Conservation (phyloP, 208 protist genomes). For the Wallacemonas collosoma region DNA sequence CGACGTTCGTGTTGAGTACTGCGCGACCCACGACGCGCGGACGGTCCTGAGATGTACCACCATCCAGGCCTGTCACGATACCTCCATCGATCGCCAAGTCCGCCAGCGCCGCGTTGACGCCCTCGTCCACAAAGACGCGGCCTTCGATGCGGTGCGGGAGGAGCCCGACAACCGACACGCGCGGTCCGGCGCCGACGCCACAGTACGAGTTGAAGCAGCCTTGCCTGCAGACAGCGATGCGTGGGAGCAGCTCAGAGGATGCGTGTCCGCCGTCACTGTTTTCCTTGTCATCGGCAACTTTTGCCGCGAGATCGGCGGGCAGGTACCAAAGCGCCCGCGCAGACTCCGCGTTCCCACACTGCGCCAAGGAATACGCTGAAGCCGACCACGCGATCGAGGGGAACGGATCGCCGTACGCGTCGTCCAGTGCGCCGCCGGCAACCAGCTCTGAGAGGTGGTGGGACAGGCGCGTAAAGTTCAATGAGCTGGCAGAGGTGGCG, state of each 20-base stretch:
- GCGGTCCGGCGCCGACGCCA: not conserved
- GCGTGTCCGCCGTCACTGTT: too few species aligned
- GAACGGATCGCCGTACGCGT: constrained; percentile 8
- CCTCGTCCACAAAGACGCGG: constrained; percentile 8
- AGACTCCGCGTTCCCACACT: not conserved
- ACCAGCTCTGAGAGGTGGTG: constrained; percentile 16
- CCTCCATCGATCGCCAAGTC: constrained; percentile 1
- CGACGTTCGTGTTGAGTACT: constrained; percentile 9
- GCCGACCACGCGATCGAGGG: constrained; percentile 12
- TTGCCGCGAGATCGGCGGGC: not conserved
- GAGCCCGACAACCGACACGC: not conserved
- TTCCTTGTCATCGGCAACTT: not conserved
- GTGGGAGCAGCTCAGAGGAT: not conserved
- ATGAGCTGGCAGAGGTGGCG: constrained; percentile 22
- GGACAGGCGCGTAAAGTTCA: constrained; percentile 48
- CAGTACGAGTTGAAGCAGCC: constrained; percentile 8
- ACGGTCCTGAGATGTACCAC: too few species aligned
- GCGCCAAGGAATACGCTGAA: constrained; percentile 6
- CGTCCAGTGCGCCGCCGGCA: not conserved
- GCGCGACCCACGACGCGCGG: not conserved
- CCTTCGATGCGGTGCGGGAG: not conserved
- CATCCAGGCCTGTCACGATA: not conserved
- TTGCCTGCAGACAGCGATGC: not conserved
- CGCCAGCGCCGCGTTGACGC: constrained; percentile 21
- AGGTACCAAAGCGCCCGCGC: constrained; percentile 7